Evolutionary conservation across 352 stramenopile genomes (phyloP), one percentile per base, ranked within the genome.

Genomic region (Thraustochytrium sp.): DNA sequence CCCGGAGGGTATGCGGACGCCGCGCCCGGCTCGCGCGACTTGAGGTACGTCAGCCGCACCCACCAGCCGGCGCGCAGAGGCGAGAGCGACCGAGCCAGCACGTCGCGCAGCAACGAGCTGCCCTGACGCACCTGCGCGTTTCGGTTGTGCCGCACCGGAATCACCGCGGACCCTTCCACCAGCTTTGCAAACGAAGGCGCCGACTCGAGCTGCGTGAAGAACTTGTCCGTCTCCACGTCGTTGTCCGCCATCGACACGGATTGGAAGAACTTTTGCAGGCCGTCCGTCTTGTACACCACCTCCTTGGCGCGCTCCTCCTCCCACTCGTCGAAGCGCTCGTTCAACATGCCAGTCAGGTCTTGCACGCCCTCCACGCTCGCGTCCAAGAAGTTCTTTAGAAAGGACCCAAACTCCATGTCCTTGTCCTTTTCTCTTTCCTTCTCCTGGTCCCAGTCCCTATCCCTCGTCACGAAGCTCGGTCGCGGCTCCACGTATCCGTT

Each of bases 261-360:
- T 31, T 42, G 68, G 2, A 80, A 72, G 29, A 80, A 80, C 53
- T 80, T 80, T 8, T 64, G 26, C 46, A 80, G 49, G 21, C 68
- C 68, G 42, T 80, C 68, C 53, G 53, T 80, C 34, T 42, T 29
- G 34, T 80, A 80, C 31, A 80, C 68, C 0, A 80, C 68, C 49
- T 80, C 68, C 23, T 53, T 80, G 34, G 68, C 1, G 13, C 68
- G 68, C 68, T 68, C 68, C 51, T 80, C 68, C 51, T 80, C 68
- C 68, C 68, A 80, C 5, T 46, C 46, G 68, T 80, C 46, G 38
- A 80, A 80, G 44, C 68, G 76, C 5, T 46, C 46, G 68, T 80
- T 34, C 13, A 80, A 80, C 53, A 49, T 53, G 5, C 11, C 26
- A 16, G 76, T 31, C 26, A 80, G 31, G 18, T 64, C 48, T 34